Conservation (phyloP, 257 asterid genomes). For the Forsythia viridissima region DNA sequence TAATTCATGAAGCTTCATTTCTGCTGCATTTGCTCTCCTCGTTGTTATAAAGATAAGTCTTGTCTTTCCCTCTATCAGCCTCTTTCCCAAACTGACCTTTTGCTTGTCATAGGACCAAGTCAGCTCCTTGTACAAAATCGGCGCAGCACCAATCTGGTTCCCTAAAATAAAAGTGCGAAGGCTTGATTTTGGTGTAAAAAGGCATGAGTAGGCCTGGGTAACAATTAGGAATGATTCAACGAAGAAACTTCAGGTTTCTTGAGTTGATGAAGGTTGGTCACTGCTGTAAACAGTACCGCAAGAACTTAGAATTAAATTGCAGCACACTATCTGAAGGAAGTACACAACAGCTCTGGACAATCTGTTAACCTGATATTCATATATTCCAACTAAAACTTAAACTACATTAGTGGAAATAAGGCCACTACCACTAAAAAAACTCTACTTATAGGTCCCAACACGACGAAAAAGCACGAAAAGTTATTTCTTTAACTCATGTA, state of each 20-base stretch:
- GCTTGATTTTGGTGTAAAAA: neutral
- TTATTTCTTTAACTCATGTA: neutral
- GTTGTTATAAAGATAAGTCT: neutral
- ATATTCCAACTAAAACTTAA: neutral
- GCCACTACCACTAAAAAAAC: neutral
- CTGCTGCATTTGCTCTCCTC: neutral
- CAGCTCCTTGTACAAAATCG: neutral
- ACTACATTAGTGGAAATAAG: neutral
- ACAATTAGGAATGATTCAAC: neutral
- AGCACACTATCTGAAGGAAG: neutral
- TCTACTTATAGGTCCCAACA: neutral
- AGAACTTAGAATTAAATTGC: neutral
- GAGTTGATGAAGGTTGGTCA: neutral
- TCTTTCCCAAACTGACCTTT: neutral
- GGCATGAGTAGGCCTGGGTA: neutral
- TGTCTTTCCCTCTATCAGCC: neutral
- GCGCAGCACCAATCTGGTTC: neutral
- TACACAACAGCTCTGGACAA: neutral
- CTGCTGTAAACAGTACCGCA: neutral
- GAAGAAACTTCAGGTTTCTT: neutral
- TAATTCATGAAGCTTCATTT: neutral
- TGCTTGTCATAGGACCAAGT: neutral
- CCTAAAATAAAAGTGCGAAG: neutral
- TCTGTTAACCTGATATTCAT: neutral
- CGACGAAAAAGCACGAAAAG: neutral